Evolutionary conservation across 441 rosid genomes (phyloP).

Genomic region (Corymbia calophylla): DNA sequence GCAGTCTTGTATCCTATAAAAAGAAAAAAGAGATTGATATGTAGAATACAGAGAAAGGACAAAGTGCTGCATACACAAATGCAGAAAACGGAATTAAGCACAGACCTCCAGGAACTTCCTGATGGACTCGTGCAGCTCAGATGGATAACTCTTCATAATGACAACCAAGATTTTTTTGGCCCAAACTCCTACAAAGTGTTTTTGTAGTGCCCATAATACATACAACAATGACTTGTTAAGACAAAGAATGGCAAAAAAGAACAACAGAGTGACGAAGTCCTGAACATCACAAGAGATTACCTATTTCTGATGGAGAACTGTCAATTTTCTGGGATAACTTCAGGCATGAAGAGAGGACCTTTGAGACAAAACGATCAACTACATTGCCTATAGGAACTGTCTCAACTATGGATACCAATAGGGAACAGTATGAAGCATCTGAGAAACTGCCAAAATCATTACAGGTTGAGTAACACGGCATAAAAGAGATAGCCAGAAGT

Average conservation of each 20-base stretch:
- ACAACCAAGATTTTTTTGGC: slow-evolving; percentile 57
- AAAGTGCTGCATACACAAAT: background rate
- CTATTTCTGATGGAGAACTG: slow-evolving; percentile 45
- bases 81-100: background rate
- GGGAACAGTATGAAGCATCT: slow-evolving; percentile 43
- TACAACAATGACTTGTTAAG: background rate
- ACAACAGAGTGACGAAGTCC: background rate
- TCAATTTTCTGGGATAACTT: slow-evolving; percentile 44
- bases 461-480: slow-evolving; percentile 5
- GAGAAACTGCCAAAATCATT: slow-evolving; percentile 50
- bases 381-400: slow-evolving; percentile 47
- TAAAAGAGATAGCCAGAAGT: background rate
- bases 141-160: slow-evolving; percentile 65
- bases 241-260: background rate
- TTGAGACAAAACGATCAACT: slow-evolving; percentile 52
- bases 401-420: slow-evolving; percentile 60
- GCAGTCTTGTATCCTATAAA: slow-evolving; percentile 42
- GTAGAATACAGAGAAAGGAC: background rate
- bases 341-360: slow-evolving; percentile 55
- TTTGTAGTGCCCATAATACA: background rate
- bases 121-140: slow-evolving; percentile 54
- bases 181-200: slow-evolving; percentile 55
- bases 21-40: slow-evolving; percentile 3
- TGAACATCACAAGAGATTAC: slow-evolving; percentile 21
- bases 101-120: slow-evolving; percentile 66